Conservation (phyloP, 352 stramenopile genomes). For the Pythium dissotocum region DNA sequence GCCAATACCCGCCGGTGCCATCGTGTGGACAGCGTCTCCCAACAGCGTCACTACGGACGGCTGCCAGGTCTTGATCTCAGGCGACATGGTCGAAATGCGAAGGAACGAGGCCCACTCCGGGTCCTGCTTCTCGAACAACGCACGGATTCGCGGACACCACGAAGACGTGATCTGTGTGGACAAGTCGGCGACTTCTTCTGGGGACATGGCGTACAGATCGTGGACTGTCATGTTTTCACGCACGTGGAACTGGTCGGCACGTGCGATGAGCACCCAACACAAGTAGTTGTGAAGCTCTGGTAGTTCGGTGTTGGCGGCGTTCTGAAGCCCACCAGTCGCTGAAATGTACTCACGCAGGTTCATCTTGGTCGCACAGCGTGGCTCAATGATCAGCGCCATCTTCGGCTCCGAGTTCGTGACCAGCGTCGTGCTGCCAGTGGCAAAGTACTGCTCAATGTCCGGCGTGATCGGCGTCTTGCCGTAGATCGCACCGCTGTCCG, state of each 20-base stretch:
- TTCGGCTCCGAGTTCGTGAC: too few relatives aligned
- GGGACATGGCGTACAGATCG: constrained; percentile 49
- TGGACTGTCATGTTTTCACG: constrained; percentile 31
- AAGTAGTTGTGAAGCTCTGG: constrained; percentile 53
- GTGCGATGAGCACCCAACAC: constrained; percentile 61
- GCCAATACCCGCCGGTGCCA: constrained; percentile 58
- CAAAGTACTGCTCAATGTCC: constrained; percentile 50
- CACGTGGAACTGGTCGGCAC: constrained; percentile 44
- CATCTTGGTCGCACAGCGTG: constrained; percentile 36
- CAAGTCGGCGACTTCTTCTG: constrained; percentile 47
- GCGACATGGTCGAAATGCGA: constrained; percentile 62
- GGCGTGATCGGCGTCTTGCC: constrained; percentile 62
- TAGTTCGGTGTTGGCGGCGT: constrained; percentile 21
- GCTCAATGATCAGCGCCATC: constrained; percentile 66
- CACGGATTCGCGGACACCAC: constrained; percentile 49
- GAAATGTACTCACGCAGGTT: constrained; percentile 3
- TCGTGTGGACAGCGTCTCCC: constrained; percentile 64
- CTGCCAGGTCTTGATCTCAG: constrained; percentile 51
- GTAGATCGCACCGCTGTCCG: constrained; percentile 66
- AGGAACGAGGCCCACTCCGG: constrained; percentile 61
- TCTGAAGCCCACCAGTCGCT: constrained; percentile 7
- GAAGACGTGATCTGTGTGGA: constrained; percentile 50
- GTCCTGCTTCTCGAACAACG: constrained; percentile 44
- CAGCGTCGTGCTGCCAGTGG: constrained; percentile 48
- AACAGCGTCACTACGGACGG: constrained; percentile 53